Evolutionary conservation across 2,329 filamentous ascomycete species (phyloP), one percentile per base, ranked within the genome.

Genomic region (Trichophyton schoenleinii): DNA sequence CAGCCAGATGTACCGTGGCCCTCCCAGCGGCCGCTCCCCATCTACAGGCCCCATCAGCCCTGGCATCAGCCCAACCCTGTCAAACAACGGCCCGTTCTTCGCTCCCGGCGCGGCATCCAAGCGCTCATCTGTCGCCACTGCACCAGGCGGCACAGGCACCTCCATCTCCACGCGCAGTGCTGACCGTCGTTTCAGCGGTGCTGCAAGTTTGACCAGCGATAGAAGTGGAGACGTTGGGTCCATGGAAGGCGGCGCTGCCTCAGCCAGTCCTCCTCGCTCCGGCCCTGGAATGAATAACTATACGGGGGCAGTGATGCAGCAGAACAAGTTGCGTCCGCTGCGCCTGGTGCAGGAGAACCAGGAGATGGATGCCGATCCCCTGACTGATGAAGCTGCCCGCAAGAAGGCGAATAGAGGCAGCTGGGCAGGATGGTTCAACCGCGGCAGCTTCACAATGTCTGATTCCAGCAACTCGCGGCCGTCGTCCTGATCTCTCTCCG

Each of bases 1-100:
- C 57, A 89, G 89, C 68, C 91, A 91, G 73, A 95, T 96, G 88
- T 95, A 95, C 77, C 87, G 86, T 69, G 87, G 87, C 13, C 66
- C 72, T 7, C 61, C 63, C 2, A 55, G 52, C n/a, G 67, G 68
- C 22, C 65, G 70, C 36, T 69, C 74, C 20, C 73, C 73, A 57
- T 76, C 75, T 5, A 72, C 73, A 13, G 82, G 87, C 22, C 81
- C 84, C 7, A 78, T 82, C 61, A 76, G 73, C 68, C 79, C 70
- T 62, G 74, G 61, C 58, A 76, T 77, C 78, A 84, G 72, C 76
- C 84, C 67, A 76, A 86, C 71, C 3, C 70, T 76, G 65, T 74
- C 72, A 3, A 72, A 73, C 6, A 73, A 75, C 61, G 74, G 71
- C 59, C 68, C 65, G 13, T 63, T 74, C 61, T 72, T 72, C 3